These are phyloP conservation scores for Lepidium sativum DNA, from an alignment of 345 rosid species.

Conservation along the genomic window DNA sequence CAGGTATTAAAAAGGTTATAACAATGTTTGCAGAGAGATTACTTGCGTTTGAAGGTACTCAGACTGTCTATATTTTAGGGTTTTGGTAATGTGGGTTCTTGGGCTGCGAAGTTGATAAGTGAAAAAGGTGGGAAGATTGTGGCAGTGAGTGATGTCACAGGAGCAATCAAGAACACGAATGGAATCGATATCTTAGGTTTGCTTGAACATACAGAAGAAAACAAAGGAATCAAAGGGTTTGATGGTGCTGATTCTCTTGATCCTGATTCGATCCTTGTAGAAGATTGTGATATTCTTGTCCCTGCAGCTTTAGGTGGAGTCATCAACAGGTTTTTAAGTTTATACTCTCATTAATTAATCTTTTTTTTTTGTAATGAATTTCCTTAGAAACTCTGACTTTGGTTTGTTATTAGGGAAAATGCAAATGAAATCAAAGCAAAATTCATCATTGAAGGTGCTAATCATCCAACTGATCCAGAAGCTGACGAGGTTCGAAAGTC, in stretches of 20 bases:
- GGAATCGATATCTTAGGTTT: slow-evolving; percentile 61
- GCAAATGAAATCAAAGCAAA: slow-evolving; percentile 84
- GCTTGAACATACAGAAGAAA: slow-evolving; percentile 51
- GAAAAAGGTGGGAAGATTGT: slow-evolving; percentile 78
- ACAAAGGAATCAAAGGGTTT: slow-evolving; percentile 74
- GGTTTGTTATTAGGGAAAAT: slow-evolving; percentile 47
- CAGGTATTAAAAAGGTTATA: too few relatives aligned
- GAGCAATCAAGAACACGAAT: slow-evolving; percentile 77
- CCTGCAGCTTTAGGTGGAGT: slow-evolving; percentile 97
- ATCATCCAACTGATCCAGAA: slow-evolving; percentile 97
- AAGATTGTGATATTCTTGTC: slow-evolving; percentile 80
- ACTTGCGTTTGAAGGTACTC: slow-evolving; percentile 1
- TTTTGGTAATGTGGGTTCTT: slow-evolving; percentile 95
- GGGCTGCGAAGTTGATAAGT: slow-evolving; percentile 82
- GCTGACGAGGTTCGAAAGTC: slow-evolving; percentile 69
- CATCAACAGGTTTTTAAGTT: slow-evolving; percentile 54
- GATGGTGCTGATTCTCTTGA: slow-evolving; percentile 52
- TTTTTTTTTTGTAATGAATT: not conserved
- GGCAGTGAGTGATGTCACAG: slow-evolving; percentile 74
- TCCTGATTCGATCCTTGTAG: slow-evolving; percentile 50
- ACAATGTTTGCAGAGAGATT: not conserved
- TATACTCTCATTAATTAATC: not conserved
- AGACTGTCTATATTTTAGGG: slow-evolving; percentile 37
- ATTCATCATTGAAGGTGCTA: slow-evolving; percentile 85
- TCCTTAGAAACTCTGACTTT: not conserved